These are phyloP conservation scores for Phanerochaete carnosa DNA, from an alignment of 768 basidiomycete genomes.

Conservation along the genomic window DNA sequence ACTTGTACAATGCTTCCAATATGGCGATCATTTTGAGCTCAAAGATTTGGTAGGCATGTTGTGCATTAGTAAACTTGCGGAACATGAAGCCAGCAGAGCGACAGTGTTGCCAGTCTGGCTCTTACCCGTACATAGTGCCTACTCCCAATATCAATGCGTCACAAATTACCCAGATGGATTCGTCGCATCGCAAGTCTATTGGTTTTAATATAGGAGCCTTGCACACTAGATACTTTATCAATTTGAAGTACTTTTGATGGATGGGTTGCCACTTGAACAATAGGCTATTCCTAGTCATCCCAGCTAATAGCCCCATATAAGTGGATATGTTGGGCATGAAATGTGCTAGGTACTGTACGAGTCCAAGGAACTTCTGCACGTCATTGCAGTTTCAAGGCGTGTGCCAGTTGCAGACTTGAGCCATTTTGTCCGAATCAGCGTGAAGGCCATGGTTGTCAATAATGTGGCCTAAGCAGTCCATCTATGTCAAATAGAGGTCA, in stretches of 20 bases:
- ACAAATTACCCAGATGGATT: slow-evolving; percentile 21
- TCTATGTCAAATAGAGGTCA: slow-evolving; percentile 24
- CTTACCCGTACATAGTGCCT: slow-evolving; percentile 24
- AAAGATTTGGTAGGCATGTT: slow-evolving; percentile 31
- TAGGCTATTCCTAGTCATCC: slow-evolving; percentile 9
- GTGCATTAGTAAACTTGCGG: slow-evolving; percentile 26
- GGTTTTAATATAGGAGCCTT: slow-evolving; percentile 15
- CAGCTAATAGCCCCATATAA: slow-evolving; percentile 30
- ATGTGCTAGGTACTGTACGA: slow-evolving; percentile 31
- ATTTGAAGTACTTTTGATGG: slow-evolving; percentile 21
- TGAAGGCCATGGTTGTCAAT: slow-evolving; percentile 24
- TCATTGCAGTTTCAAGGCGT: slow-evolving; percentile 24
- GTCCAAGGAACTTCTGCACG: slow-evolving; percentile 32
- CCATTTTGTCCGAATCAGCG: slow-evolving; percentile 26
- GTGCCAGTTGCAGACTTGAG: slow-evolving; percentile 28
- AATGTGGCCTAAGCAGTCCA: slow-evolving; percentile 30
- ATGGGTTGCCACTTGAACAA: slow-evolving; percentile 15
- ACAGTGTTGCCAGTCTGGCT: slow-evolving; percentile 21
- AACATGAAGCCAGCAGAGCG: slow-evolving; percentile 27
- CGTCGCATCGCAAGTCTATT: slow-evolving; percentile 4
- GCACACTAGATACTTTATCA: too few species aligned
- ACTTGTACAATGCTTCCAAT: slow-evolving; percentile 35
- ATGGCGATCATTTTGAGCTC: slow-evolving; percentile 32
- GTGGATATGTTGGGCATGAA: slow-evolving; percentile 27
- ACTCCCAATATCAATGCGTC: slow-evolving; percentile 19